These are phyloP conservation scores for Leishmania amazonensis DNA, from an alignment of 208 protist species.

Conservation along the genomic window DNA sequence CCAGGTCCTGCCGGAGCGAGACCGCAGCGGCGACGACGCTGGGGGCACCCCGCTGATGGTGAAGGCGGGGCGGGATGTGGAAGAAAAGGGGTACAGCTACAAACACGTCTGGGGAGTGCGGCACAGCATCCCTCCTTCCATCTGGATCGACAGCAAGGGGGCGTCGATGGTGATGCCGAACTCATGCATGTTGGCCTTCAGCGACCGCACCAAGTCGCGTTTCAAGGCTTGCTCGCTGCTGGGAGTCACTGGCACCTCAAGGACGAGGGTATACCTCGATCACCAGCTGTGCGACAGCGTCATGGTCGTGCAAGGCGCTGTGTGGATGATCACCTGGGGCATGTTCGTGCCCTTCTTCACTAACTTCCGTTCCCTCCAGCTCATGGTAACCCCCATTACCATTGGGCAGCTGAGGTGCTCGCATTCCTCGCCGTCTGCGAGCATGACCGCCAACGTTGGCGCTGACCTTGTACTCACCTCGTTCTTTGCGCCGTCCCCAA, in stretches of 20 bases:
- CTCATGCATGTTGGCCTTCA: slow-evolving; percentile 30
- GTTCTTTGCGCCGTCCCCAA: slow-evolving; percentile 40
- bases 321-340: slow-evolving; percentile 49
- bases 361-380: slow-evolving; percentile 30
- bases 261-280: slow-evolving; percentile 43
- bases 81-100: slow-evolving; percentile 29
- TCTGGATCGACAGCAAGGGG: slow-evolving; percentile 36
- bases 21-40: background rate
- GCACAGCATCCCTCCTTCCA: slow-evolving; percentile 21
- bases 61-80: slow-evolving; percentile 22
- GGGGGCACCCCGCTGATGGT: slow-evolving; percentile 24
- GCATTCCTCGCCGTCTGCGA: background rate
- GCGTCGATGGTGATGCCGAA: slow-evolving; percentile 33
- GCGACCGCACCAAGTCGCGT: slow-evolving; percentile 20
- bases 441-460: slow-evolving; percentile 27
- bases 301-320: slow-evolving; percentile 25
- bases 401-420: slow-evolving; percentile 50
- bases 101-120: slow-evolving; percentile 17
- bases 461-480: slow-evolving; percentile 40
- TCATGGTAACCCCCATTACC: slow-evolving; percentile 41
- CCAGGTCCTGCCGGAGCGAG: background rate
- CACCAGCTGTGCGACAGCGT: slow-evolving; percentile 42
- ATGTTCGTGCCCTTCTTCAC: slow-evolving; percentile 32
- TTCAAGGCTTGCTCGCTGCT: slow-evolving; percentile 32
- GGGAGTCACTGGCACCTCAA: slow-evolving; percentile 29